Conservation (phyloP, 768 basidiomycete species). For the Russula emetica region DNA sequence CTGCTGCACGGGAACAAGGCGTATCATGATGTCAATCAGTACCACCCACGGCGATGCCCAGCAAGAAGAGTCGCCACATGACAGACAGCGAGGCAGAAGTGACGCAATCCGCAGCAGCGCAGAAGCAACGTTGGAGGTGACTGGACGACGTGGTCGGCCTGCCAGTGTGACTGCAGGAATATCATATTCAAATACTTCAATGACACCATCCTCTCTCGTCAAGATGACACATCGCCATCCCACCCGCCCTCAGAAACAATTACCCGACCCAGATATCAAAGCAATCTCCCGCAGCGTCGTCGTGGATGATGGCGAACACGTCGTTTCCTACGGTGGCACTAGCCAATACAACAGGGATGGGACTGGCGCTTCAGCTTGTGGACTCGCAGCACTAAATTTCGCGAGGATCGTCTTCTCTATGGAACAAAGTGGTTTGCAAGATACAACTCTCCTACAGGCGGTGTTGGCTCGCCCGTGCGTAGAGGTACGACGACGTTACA, state of each 20-base stretch:
- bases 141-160: no score
- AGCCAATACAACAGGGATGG: slow-evolving; percentile 47
- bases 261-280: background rate
- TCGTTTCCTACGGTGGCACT: slow-evolving; percentile 46
- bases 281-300: slow-evolving; percentile 2
- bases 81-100: background rate
- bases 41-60: background rate
- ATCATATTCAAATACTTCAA: background rate
- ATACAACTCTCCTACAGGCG: slow-evolving; percentile 34
- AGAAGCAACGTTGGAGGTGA: background rate
- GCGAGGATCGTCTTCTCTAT: slow-evolving; percentile 46
- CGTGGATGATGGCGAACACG: slow-evolving; percentile 34
- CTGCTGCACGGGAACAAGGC: background rate
- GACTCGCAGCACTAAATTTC: slow-evolving; percentile 64
- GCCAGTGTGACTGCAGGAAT: no score
- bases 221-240: slow-evolving; percentile 36
- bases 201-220: background rate
- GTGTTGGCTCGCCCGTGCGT: slow-evolving; percentile 36
- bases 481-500: slow-evolving; percentile 36
- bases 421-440: slow-evolving; percentile 34
- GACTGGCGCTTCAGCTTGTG: slow-evolving; percentile 54
- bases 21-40: background rate
- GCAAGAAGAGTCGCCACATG: background rate
- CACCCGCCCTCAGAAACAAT: background rate
- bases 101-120: background rate